A percentile compares a stretch with the other conserved stretches of the same genome.
Conservation (phyloP, 2,329 filamentous ascomycete species). For the Phoma sp. region DNA sequence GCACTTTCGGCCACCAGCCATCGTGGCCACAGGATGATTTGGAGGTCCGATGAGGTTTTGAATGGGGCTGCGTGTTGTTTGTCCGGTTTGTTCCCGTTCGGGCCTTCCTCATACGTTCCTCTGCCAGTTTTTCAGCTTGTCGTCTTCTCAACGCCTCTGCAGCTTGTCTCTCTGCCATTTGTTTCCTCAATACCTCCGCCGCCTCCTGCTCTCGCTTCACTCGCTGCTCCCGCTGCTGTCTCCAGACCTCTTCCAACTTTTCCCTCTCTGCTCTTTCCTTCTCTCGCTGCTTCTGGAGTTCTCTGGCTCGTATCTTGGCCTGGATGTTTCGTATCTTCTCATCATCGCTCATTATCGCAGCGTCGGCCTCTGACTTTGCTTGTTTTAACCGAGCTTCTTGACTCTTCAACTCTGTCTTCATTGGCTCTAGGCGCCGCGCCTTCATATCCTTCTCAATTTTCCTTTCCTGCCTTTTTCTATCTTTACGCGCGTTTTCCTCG, state of each 20-base stretch:
- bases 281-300: not conserved
- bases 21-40: slow-evolving; percentile 16
- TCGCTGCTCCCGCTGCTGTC: slow-evolving; percentile 4
- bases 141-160: too few species aligned
- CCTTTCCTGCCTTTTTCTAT: slow-evolving; percentile 40
- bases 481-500: slow-evolving; percentile 44
- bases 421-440: slow-evolving; percentile 30
- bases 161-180: not conserved
- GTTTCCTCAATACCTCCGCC: slow-evolving; percentile 1
- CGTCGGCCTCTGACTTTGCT: slow-evolving; percentile 21
- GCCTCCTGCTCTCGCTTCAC: slow-evolving; percentile 2
- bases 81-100: too few species aligned
- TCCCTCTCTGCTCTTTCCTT: slow-evolving; percentile 6
- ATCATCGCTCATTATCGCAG: slow-evolving; percentile 26
- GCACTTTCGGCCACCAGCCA: slow-evolving; percentile 26
- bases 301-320: not conserved
- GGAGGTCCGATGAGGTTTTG: too few species aligned
- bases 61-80: too few species aligned
- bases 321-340: slow-evolving; percentile 17
- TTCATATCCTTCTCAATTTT: slow-evolving; percentile 44
- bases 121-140: too few species aligned
- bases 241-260: not conserved
- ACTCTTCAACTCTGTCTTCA: slow-evolving; percentile 25
- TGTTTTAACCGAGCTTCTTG: slow-evolving; percentile 15
- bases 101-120: too few species aligned